These are phyloP conservation scores for Beta macrorhiza DNA, from an alignment of 179 eudicot genomes.

Conservation along the genomic window DNA sequence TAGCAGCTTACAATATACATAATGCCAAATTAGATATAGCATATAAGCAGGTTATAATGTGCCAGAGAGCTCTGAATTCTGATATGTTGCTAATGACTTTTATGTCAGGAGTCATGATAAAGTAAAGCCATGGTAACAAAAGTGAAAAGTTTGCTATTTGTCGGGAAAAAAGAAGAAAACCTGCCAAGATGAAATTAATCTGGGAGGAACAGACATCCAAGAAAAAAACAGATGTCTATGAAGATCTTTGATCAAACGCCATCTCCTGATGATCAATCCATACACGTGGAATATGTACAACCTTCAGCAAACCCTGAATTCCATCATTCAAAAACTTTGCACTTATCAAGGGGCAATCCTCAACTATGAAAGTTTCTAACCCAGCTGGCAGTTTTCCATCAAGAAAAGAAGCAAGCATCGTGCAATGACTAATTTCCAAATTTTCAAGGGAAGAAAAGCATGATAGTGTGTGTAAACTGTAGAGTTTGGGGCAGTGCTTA, in stretches of 20 bases:
- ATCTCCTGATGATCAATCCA: slow-evolving; percentile 23
- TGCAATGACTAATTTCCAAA: slow-evolving; percentile 15
- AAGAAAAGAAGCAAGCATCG: not conserved
- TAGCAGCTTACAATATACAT: not conserved
- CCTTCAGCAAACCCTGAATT: not conserved
- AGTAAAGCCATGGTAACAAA: not conserved
- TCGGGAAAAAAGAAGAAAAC: not conserved
- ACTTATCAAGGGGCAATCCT: slow-evolving; percentile 17
- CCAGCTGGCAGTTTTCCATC: not conserved
- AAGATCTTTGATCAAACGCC: not conserved
- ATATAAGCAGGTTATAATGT: not conserved
- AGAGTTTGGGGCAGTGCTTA: slow-evolving; percentile 17
- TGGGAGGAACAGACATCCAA: not conserved
- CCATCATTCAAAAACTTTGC: slow-evolving; percentile 2
- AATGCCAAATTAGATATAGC: not conserved
- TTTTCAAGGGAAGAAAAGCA: slow-evolving; percentile 17
- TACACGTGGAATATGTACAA: slow-evolving; percentile 6
- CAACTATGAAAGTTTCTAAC: slow-evolving; percentile 7
- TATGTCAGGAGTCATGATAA: not conserved
- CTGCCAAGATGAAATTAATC: not conserved
- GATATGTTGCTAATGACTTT: not conserved
- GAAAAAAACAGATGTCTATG: not conserved
- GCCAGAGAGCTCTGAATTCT: not conserved
- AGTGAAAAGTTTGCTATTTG: not conserved
- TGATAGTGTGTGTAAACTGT: not conserved